A percentile compares a stretch with the other conserved stretches of the same genome.
Evolutionary conservation across 2,329 filamentous ascomycete genomes (phyloP).

Genomic region (Thielaviopsis euricoi): DNA sequence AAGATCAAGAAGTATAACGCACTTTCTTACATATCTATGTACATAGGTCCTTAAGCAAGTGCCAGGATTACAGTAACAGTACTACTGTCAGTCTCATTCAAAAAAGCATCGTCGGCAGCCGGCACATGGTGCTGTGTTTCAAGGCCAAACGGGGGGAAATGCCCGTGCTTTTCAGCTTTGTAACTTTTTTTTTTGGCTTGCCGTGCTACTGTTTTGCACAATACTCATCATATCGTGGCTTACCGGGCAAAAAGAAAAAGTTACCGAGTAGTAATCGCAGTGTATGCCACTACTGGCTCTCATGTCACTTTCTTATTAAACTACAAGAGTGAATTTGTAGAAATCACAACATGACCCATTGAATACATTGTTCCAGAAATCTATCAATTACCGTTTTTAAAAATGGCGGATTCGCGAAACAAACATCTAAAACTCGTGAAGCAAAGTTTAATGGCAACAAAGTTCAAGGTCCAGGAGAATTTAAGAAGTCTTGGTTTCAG

Average conservation of each 20-base stretch:
- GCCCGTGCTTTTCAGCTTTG: neutral
- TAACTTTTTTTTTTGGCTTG: neutral
- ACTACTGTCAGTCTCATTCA: neutral
- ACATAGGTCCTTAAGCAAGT: too few species aligned
- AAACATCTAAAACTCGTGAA: neutral
- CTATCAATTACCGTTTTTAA: neutral
- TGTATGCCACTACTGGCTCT: too few species aligned
- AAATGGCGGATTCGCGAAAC: neutral
- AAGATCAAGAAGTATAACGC: neutral
- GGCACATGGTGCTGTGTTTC: neutral
- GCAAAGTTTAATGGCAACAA: neutral
- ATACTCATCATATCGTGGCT: neutral
- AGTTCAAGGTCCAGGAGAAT: neutral
- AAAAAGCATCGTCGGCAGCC: neutral
- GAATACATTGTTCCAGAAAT: too few species aligned
- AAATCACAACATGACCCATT: too few species aligned
- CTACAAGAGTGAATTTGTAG: too few species aligned
- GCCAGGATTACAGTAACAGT: neutral
- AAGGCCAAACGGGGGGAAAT: neutral
- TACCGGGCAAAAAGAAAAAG: neutral
- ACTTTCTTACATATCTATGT: too few species aligned
- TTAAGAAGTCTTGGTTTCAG: neutral
- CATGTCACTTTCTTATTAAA: too few species aligned
- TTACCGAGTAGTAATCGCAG: too few species aligned
- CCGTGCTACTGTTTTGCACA: too few species aligned